These are phyloP conservation scores for Canavalia ensiformis DNA, from an alignment of 306 rosid species.

Conservation along the genomic window DNA sequence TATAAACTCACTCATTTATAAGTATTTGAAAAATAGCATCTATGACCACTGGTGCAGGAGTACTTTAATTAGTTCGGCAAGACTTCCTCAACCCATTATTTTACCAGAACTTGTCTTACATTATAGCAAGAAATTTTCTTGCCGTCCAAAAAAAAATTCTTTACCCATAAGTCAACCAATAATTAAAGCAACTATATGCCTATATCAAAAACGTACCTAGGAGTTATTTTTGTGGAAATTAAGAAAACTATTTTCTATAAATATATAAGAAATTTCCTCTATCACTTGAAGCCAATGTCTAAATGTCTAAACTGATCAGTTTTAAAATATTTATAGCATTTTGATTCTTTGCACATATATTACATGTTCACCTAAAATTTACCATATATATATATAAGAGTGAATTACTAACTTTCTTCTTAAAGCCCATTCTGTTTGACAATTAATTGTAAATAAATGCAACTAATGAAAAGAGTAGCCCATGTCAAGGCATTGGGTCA, in stretches of 20 bases:
- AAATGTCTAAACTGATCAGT: no score
- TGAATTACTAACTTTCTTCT: neutral
- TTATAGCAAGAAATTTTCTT: neutral
- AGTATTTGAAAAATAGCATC: slow-evolving; percentile 20
- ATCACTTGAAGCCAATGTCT: no score
- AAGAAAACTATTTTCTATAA: neutral
- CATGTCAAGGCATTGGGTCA: slow-evolving; percentile 1
- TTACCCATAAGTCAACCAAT: neutral
- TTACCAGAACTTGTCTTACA: neutral
- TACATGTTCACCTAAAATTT: neutral
- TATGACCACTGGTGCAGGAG: neutral
- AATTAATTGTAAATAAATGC: slow-evolving; percentile 13
- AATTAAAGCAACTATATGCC: neutral
- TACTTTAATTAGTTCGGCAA: slow-evolving; percentile 31
- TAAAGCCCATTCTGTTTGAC: neutral
- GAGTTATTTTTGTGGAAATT: neutral
- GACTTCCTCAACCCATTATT: neutral
- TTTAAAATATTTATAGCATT: no score
- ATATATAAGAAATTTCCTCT: neutral
- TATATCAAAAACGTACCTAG: neutral
- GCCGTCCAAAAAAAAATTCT: neutral
- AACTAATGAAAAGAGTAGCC: neutral
- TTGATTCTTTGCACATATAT: no score
- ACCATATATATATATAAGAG: neutral
- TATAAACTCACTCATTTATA: neutral